Evolutionary conservation across 495 filamentous ascomycete species (phyloP).

Genomic region (Polyplosphaeria fusca): DNA sequence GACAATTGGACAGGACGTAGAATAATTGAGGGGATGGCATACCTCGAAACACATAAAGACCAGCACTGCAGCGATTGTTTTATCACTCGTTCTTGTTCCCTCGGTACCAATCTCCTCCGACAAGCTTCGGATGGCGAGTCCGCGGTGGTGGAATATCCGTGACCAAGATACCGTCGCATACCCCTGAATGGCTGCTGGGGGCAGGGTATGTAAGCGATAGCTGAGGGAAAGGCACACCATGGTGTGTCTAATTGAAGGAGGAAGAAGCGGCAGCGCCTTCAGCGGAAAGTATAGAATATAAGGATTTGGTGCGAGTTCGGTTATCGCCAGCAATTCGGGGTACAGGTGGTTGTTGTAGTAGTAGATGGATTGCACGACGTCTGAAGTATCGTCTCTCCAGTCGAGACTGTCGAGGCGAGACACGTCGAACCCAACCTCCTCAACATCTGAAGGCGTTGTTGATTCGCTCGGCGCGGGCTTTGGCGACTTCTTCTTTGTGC

Average conservation of each 20-base stretch:
- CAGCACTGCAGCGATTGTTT: not conserved
- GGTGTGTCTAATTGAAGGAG: conserved; percentile 1
- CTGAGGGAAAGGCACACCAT: conserved; percentile 5
- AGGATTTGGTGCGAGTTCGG: conserved; percentile 13
- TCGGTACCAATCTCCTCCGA: conserved; percentile 1
- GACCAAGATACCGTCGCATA: not conserved
- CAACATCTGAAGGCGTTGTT: not conserved
- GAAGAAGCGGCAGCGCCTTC: not conserved
- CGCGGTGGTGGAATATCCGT: conserved; percentile 11
- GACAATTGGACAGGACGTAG: not conserved
- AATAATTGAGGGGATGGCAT: not conserved
- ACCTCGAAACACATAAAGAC: conserved; percentile 13
- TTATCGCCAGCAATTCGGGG: not conserved
- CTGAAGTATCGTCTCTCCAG: not conserved
- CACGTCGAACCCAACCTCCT: not conserved
- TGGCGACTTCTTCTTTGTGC: not conserved
- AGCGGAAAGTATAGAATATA: conserved; percentile 13
- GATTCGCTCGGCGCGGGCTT: not conserved
- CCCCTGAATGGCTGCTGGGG: not conserved
- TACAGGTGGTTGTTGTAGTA: conserved; percentile 17
- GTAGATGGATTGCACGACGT: conserved; percentile 12
- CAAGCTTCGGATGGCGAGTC: conserved; percentile 7
- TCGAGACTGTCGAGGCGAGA: not conserved
- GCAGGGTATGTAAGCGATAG: not conserved
- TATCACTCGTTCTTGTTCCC: conserved; percentile 1